Conservation (phyloP, 805 yeast species). For the Candida maltosa region DNA sequence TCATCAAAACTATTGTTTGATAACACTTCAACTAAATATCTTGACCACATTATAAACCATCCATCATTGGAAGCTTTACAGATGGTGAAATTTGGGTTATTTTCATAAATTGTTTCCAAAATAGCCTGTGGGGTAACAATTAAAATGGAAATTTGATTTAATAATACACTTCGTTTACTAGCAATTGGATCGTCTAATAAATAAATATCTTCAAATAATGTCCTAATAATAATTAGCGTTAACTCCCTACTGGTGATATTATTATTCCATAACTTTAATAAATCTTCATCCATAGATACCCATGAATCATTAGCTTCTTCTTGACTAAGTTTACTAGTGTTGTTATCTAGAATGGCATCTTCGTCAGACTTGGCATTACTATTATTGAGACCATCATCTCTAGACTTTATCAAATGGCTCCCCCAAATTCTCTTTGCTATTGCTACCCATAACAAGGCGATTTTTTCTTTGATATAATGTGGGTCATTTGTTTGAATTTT, state of each 20-base stretch:
- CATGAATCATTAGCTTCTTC: conserved; percentile 65
- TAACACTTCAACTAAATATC: conserved; percentile 31
- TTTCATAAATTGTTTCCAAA: conserved; percentile 59
- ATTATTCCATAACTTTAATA: conserved; percentile 71
- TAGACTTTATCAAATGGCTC: conserved; percentile 44
- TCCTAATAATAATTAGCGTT: conserved; percentile 72
- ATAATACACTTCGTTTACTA: conserved; percentile 67
- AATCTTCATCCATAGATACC: conserved; percentile 80
- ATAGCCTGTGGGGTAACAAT: conserved; percentile 70
- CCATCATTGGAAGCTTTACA: conserved; percentile 69
- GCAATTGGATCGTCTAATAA: conserved; percentile 90
- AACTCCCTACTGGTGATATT: conserved; percentile 68
- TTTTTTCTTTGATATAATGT: conserved; percentile 82
- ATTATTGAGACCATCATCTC: conserved; percentile 6
- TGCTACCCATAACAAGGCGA: conserved; percentile 88
- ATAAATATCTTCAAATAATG: conserved; percentile 90
- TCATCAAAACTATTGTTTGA: conserved; percentile 19
- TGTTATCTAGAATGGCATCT: not conserved
- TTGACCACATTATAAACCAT: conserved; percentile 79
- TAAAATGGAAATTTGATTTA: conserved; percentile 81
- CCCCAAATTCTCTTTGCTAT: conserved; percentile 94
- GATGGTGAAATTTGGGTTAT: conserved; percentile 56
- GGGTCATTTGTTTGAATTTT: conserved; percentile 68
- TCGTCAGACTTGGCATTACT: conserved; percentile 5
- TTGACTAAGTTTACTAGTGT: conserved; percentile 22